Evolutionary conservation across 1,139 yeast species (phyloP), one percentile per base, ranked within the genome.

Genomic region (Sugiyamaella japonica): DNA sequence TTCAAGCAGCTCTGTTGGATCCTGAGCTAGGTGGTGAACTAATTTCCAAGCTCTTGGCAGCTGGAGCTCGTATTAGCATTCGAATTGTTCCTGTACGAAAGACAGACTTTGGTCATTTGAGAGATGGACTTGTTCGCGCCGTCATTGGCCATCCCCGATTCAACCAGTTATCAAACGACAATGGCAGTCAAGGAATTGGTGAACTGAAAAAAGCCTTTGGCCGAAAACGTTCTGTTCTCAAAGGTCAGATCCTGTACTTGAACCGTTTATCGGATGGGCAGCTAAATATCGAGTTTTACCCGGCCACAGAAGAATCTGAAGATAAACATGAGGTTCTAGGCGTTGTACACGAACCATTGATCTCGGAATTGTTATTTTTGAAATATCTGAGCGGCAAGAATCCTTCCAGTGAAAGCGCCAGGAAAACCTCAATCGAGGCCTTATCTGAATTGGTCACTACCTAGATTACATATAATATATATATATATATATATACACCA

Each of bases 41-140:
- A 20, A 70, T 89, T 23, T 76, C 79, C 20, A 75, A 77, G 52
- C 72, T 90, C 45, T 69, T 89, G 45, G 82, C 80, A 46, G 72
- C 79, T n/a, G 82, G 84, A 9, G 79, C 87, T 20, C 78, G 82
- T 56, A 77, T 89, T 62, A 75, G 84, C 48, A 84, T 89, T 36
- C 77, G 96, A 60, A 84, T 93, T 60, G 84, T 86, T 16, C 97
- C 99, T 0, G 84, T 86, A 9, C 80, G 96, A 66, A 89, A 87
- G 68, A 91, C 98, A 1, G 97, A 91, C 70, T 89, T 86, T 70
- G 83, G 83, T 59, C 98, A 93, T 69, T 73, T 93, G 68, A 81
- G 87, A 63, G 98, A 93, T 66, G 98, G 98, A 0, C 81, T 93
- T 60, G 82, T 89, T 54, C 86, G 93, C 66, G 84, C 95, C 1